Evolutionary conservation across 2,329 filamentous ascomycete species (phyloP).

Genomic region (Penicillium sp.): DNA sequence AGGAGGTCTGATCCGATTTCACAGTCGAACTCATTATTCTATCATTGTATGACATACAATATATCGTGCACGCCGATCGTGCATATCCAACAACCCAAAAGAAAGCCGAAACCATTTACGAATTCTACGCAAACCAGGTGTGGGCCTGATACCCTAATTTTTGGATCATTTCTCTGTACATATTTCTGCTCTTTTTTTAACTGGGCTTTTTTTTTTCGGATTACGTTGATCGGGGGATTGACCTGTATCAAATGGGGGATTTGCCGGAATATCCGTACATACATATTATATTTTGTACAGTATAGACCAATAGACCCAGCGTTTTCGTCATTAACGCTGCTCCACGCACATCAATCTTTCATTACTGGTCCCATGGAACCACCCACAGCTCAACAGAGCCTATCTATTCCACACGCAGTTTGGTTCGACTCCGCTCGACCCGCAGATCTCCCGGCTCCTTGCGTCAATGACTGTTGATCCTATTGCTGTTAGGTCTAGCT

Average conservation of each 20-base stretch:
- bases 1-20: constrained; percentile 18
- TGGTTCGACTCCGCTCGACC: constrained; percentile 4
- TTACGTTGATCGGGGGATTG: not conserved
- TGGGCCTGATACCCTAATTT: constrained; percentile 23
- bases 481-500: constrained; percentile 1
- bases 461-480: constrained; percentile 22
- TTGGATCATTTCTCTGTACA: constrained; percentile 14
- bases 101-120: not conserved
- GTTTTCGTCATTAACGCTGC: not conserved
- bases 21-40: not conserved
- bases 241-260: not conserved
- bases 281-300: not conserved
- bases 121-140: constrained; percentile 10
- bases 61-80: not conserved
- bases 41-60: not conserved
- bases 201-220: not conserved
- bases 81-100: not conserved
- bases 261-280: not conserved
- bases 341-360: not conserved
- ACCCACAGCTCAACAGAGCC: not conserved
- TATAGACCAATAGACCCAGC: constrained; percentile 5
- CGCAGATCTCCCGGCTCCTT: constrained; percentile 28
- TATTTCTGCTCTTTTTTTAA: constrained; percentile 13
- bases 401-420: constrained; percentile 4
- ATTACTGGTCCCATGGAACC: constrained; percentile 2